Percentiles rank a stretch among this genome's conserved stretches.
Conservation (phyloP, 2,329 filamentous ascomycete genomes). For the Paecilomyces dactylethromorphus region DNA sequence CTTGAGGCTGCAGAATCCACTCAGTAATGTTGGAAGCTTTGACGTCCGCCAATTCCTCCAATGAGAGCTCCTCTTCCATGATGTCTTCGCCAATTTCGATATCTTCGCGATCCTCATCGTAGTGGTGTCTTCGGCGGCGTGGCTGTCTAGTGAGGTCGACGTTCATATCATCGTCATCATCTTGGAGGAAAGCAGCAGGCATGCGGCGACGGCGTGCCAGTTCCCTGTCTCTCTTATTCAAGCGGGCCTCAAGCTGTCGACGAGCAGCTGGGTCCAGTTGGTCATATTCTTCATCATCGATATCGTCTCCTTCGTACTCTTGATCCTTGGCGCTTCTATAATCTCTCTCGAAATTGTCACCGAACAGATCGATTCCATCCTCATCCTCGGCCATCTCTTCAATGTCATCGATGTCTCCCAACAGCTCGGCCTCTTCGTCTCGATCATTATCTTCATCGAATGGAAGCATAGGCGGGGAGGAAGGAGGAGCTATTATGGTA, state of each 20-base stretch:
- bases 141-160: slow-evolving; percentile 81
- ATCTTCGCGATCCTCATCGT: slow-evolving; percentile 91
- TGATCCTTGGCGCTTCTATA: slow-evolving; percentile 44
- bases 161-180: slow-evolving; percentile 78
- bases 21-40: slow-evolving; percentile 91
- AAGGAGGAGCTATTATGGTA: slow-evolving; percentile 39
- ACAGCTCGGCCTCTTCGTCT: slow-evolving; percentile 52
- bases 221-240: slow-evolving; percentile 58
- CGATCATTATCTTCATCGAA: slow-evolving; percentile 42
- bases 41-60: slow-evolving; percentile 85
- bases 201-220: slow-evolving; percentile 52
- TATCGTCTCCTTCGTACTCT: slow-evolving; percentile 52
- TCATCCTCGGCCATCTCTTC: slow-evolving; percentile 65
- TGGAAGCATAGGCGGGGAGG: slow-evolving; percentile 54
- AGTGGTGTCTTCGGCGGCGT: slow-evolving; percentile 76
- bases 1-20: slow-evolving; percentile 85
- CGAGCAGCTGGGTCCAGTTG: slow-evolving; percentile 52
- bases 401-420: slow-evolving; percentile 59
- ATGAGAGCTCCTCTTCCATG: slow-evolving; percentile 89
- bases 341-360: slow-evolving; percentile 60
- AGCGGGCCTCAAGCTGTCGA: slow-evolving; percentile 54
- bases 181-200: slow-evolving; percentile 57
- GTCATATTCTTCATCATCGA: slow-evolving; percentile 62
- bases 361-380: slow-evolving; percentile 63
- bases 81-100: slow-evolving; percentile 84